Evolutionary conservation across 108 stramenopile genomes (phyloP).

Genomic region (Cyclotella choctawhatcheeana): DNA sequence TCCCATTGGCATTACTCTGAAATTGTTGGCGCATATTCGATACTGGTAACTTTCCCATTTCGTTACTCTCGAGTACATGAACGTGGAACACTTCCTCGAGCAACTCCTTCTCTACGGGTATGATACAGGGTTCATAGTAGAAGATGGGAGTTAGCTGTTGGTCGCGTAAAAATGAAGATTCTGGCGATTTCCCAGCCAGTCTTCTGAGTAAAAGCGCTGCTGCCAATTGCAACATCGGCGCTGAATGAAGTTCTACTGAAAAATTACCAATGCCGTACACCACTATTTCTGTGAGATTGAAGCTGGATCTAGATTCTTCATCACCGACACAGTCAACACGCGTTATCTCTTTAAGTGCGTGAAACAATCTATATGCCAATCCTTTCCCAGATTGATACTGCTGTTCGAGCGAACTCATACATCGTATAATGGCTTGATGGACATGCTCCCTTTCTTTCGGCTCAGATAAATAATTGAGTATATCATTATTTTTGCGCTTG

Average conservation of each 20-base stretch:
- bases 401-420: conserved; percentile 19
- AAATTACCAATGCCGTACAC: conserved; percentile 59
- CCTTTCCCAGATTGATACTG: conserved; percentile 17
- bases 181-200: background rate
- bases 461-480: background rate
- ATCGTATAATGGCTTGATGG: conserved; percentile 22
- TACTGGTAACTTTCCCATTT: conserved; percentile 41
- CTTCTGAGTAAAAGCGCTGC: conserved; percentile 39
- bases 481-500: background rate
- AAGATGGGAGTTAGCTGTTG: conserved; percentile 39
- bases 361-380: conserved; percentile 29
- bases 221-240: conserved; percentile 55
- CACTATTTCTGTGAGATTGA: conserved; percentile 46
- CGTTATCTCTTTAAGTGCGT: conserved; percentile 10
- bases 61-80: conserved; percentile 36
- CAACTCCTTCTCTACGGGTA: conserved; percentile 33
- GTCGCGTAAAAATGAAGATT: conserved; percentile 27
- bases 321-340: background rate
- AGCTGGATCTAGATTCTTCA: background rate
- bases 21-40: conserved; percentile 17
- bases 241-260: conserved; percentile 15
- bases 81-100: conserved; percentile 38
- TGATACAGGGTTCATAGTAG: conserved; percentile 56
- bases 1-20: background rate
- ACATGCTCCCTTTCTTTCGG: conserved; percentile 18